Evolutionary conservation across 768 basidiomycete species (phyloP).

Genomic region (Piloderma croceum): DNA sequence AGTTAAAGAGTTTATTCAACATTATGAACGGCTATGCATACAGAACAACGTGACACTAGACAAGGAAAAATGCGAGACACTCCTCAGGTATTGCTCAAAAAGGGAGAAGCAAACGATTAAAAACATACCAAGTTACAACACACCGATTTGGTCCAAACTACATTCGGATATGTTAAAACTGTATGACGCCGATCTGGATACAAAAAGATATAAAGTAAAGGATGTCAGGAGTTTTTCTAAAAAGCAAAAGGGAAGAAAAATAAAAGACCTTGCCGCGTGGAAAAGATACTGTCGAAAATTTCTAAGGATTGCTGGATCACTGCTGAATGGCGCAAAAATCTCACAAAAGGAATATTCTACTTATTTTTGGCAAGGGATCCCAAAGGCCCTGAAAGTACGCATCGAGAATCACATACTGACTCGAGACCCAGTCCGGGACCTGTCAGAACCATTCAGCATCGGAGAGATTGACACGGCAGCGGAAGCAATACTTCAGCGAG

Average conservation of each 20-base stretch:
- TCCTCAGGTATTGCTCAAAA: slow-evolving; percentile 9
- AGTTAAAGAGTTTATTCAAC: slow-evolving; percentile 7
- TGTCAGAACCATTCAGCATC: too few species aligned
- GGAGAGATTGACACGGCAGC: slow-evolving; percentile 1
- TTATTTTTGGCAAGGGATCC: slow-evolving; percentile 15
- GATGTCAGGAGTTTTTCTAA: slow-evolving; percentile 5
- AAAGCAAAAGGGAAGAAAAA: slow-evolving; percentile 1
- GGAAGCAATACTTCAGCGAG: slow-evolving; percentile 3
- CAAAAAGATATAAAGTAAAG: neutral
- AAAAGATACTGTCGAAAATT: slow-evolving; percentile 7
- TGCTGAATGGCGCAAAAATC: slow-evolving; percentile 7
- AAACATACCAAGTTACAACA: slow-evolving; percentile 1
- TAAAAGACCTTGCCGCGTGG: slow-evolving; percentile 5
- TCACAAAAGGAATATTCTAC: slow-evolving; percentile 2
- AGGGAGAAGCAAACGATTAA: slow-evolving; percentile 4
- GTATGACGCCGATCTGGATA: slow-evolving; percentile 9
- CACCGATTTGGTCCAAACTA: neutral
- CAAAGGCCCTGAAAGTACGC: too few species aligned
- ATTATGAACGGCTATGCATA: slow-evolving; percentile 2
- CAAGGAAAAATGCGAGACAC: slow-evolving; percentile 7
- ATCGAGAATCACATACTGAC: too few species aligned
- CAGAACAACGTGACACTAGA: slow-evolving; percentile 2
- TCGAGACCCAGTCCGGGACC: too few species aligned
- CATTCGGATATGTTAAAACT: slow-evolving; percentile 2
- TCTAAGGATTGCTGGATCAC: slow-evolving; percentile 8